phyloP scores from a whole-genome alignment of 495 filamentous ascomycete genomes.

The Daldinia bambusicola region DNA sequence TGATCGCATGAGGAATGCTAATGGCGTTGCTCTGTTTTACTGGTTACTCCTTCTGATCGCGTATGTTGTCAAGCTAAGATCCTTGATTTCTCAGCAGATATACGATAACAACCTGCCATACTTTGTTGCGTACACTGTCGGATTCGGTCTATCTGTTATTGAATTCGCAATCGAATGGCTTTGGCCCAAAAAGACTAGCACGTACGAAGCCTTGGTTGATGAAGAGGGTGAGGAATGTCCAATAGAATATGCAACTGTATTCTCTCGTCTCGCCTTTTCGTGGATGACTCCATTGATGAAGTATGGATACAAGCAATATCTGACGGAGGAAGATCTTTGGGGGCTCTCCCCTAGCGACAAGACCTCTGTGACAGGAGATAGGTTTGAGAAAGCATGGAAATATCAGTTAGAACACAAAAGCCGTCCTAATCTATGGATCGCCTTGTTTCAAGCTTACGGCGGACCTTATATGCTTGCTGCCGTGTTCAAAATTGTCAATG shows the following conservation, averaged over 20 bases:
- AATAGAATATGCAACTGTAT: slow-evolving; percentile 91
- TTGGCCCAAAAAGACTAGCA: slow-evolving; percentile 84
- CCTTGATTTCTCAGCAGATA: slow-evolving; percentile 79
- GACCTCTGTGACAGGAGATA: slow-evolving; percentile 71
- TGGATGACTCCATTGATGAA: slow-evolving; percentile 99
- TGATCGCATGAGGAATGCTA: slow-evolving; percentile 85
- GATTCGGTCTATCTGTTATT: slow-evolving; percentile 73
- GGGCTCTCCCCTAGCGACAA: slow-evolving; percentile 83
- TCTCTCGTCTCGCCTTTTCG: slow-evolving; percentile 92
- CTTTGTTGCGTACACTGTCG: slow-evolving; percentile 81
- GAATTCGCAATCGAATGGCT: slow-evolving; percentile 91
- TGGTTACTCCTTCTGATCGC: slow-evolving; percentile 91
- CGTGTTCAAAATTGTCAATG: slow-evolving; percentile 86
- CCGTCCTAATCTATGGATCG: slow-evolving; percentile 88
- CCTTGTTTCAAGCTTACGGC: slow-evolving; percentile 87
- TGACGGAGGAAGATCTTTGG: slow-evolving; percentile 98
- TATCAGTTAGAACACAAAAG: slow-evolving; percentile 74
- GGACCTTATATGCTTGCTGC: slow-evolving; percentile 81
- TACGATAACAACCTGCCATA: slow-evolving; percentile 73
- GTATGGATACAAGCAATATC: slow-evolving; percentile 87
- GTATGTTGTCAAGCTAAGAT: slow-evolving; percentile 86
- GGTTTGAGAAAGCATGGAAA: slow-evolving; percentile 80
- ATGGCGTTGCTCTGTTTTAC: slow-evolving; percentile 94
- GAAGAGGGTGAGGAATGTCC: slow-evolving; percentile 85
- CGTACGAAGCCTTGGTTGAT: slow-evolving; percentile 85